phyloP scores from a whole-genome alignment of 495 filamentous ascomycete genomes.

The Podospora pseudopauciseta region DNA sequence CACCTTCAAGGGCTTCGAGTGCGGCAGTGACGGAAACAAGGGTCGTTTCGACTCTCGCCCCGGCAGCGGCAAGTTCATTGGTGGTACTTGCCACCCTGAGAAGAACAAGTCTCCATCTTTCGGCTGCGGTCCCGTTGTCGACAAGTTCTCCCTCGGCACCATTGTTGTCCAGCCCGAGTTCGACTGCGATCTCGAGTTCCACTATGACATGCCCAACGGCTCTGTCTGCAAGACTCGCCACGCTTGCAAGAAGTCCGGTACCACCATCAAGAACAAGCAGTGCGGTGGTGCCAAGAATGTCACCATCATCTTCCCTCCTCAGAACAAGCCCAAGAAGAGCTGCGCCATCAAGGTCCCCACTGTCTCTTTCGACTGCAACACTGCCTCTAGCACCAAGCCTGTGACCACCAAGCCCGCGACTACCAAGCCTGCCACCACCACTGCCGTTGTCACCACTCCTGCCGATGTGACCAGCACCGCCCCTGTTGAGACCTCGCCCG shows the following conservation, averaged over 20 bases:
- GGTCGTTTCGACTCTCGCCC: constrained; percentile 46
- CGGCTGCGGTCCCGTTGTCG: constrained; percentile 49
- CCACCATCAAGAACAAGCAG: constrained; percentile 71
- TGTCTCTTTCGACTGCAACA: constrained; percentile 76
- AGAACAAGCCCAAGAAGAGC: constrained; percentile 47
- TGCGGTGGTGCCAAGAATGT: constrained; percentile 87
- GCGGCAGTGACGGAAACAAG: constrained; percentile 54
- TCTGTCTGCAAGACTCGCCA: constrained; percentile 71
- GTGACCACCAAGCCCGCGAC: constrained; percentile 30
- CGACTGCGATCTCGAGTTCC: constrained; percentile 73
- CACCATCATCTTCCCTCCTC: constrained; percentile 64
- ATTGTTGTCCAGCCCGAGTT: constrained; percentile 69
- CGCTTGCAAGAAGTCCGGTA: constrained; percentile 60
- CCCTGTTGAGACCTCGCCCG: constrained; percentile 26
- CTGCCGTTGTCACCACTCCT: constrained; percentile 22
- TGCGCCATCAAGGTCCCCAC: constrained; percentile 73
- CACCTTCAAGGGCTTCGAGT: constrained; percentile 67
- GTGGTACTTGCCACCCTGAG: constrained; percentile 50
- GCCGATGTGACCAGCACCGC: constrained; percentile 18
- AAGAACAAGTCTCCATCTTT: constrained; percentile 54
- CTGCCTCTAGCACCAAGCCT: constrained; percentile 40
- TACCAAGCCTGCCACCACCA: constrained; percentile 26
- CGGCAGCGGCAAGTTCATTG: constrained; percentile 59
- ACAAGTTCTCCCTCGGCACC: constrained; percentile 69
- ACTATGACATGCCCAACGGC: constrained; percentile 78